phyloP scores from a whole-genome alignment of 1,139 yeast species.

The Blastobotrys petasosporus region DNA sequence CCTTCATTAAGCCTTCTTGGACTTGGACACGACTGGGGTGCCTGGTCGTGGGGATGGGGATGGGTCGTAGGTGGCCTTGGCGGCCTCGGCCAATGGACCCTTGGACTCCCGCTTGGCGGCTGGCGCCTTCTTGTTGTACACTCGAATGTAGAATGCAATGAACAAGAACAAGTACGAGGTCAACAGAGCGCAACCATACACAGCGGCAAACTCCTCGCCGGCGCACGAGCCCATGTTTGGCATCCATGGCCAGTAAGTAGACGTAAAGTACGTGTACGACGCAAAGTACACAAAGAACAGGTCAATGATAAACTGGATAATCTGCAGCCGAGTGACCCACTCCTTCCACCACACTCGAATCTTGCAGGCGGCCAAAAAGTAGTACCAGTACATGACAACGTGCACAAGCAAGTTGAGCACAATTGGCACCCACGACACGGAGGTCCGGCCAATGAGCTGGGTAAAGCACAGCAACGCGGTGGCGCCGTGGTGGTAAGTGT shows the following conservation, averaged over 20 bases:
- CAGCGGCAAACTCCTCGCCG: constrained; percentile 91
- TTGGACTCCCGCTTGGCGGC: constrained; percentile 14
- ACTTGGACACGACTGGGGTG: constrained; percentile 9
- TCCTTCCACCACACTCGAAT: constrained; percentile 99
- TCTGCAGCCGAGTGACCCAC: constrained; percentile 97
- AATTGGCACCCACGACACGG: constrained; percentile 94
- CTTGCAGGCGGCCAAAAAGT: constrained; percentile 88
- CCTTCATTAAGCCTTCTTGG: constrained; percentile 8
- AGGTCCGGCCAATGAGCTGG: constrained; percentile 82
- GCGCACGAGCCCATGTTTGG: constrained; percentile 86
- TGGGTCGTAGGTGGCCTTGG: constrained; percentile 10
- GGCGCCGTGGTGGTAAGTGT: constrained; percentile 97
- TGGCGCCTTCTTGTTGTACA: constrained; percentile 43
- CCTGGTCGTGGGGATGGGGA: constrained; percentile 9
- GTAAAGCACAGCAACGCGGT: constrained; percentile 94
- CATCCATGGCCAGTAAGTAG: constrained; percentile 43
- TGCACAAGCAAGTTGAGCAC: constrained; percentile 85
- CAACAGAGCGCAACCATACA: constrained; percentile 81
- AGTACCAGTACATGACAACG: constrained; percentile 97
- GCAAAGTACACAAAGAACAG: constrained; percentile 88
- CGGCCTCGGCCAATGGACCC: constrained; percentile 17
- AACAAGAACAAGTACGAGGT: constrained; percentile 85
- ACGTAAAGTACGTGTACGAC: constrained; percentile 52
- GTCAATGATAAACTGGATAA: constrained; percentile 87
- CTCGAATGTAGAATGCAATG: constrained; percentile 87